phyloP scores from a whole-genome alignment of 2,329 filamentous ascomycete genomes.

The Berkeleyomyces basicola region DNA sequence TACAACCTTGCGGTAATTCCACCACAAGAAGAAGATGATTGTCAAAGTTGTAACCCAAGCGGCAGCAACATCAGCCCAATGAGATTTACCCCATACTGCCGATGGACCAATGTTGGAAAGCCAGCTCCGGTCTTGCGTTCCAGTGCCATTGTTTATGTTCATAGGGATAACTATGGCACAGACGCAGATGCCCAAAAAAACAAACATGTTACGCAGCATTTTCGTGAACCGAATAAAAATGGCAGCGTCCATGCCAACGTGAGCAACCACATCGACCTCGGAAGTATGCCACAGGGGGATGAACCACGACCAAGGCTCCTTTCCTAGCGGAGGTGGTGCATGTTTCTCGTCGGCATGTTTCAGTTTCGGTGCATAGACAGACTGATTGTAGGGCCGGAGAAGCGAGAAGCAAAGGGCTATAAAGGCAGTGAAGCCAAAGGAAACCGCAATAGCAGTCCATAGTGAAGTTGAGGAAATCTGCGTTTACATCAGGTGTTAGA shows the following conservation, averaged over 20 bases:
- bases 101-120: slow-evolving; percentile 44
- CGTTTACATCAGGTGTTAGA: slow-evolving; percentile 3
- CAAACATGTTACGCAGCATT: slow-evolving; percentile 88
- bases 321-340: slow-evolving; percentile 71
- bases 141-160: slow-evolving; percentile 36
- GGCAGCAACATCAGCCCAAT: slow-evolving; percentile 44
- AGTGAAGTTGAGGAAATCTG: slow-evolving; percentile 35
- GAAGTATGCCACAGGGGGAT: slow-evolving; percentile 59
- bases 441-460: slow-evolving; percentile 64
- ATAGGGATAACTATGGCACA: slow-evolving; percentile 67
- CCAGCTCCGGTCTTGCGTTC: slow-evolving; percentile 24
- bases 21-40: slow-evolving; percentile 70
- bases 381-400: slow-evolving; percentile 74
- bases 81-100: slow-evolving; percentile 32
- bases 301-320: slow-evolving; percentile 78
- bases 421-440: slow-evolving; percentile 54
- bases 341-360: slow-evolving; percentile 87
- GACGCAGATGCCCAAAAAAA: slow-evolving; percentile 53
- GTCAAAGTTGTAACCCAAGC: slow-evolving; percentile 55
- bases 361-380: slow-evolving; percentile 86
- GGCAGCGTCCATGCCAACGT: slow-evolving; percentile 78
- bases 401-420: slow-evolving; percentile 74
- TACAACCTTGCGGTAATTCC: slow-evolving; percentile 65
- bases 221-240: slow-evolving; percentile 75
- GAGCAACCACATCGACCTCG: slow-evolving; percentile 61